Percentiles rank a stretch among this genome's conserved stretches.
Conservation (phyloP, 495 filamentous ascomycete species). For the Hyaloscypha bicolor region DNA sequence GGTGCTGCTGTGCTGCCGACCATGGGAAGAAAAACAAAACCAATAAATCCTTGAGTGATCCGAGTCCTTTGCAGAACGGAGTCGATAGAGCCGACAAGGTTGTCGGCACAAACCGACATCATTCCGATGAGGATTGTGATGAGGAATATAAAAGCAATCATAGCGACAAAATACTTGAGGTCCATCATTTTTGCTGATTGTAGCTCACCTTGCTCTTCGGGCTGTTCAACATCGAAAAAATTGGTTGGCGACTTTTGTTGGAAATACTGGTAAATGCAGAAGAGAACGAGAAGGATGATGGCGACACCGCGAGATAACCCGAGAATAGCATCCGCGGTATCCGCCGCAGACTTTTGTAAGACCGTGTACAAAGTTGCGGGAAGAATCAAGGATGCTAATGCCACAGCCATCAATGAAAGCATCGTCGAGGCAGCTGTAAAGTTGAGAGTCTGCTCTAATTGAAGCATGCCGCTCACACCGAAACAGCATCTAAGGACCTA, state of each 20-base stretch:
- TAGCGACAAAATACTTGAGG: no score
- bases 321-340: neutral
- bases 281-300: conserved; percentile 12
- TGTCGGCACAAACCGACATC: conserved; percentile 38
- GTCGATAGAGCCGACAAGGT: conserved; percentile 36
- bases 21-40: conserved; percentile 83
- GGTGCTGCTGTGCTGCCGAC: conserved; percentile 47
- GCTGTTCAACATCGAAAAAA: neutral
- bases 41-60: conserved; percentile 60
- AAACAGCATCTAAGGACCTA: no score
- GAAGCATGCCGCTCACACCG: no score
- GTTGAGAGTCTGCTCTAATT: neutral
- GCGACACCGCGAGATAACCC: conserved; percentile 10
- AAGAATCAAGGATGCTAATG: neutral
- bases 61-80: conserved; percentile 28
- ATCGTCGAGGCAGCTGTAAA: neutral
- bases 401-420: conserved; percentile 3
- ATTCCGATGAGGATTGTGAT: conserved; percentile 33
- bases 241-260: conserved; percentile 16
- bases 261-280: conserved; percentile 10
- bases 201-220: conserved; percentile 7
- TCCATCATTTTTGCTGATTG: neutral
- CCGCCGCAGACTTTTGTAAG: neutral
- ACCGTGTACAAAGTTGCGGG: neutral
- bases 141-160: conserved; percentile 18